Conservation (phyloP, 129 eudicot genomes). For the Erigeron canadensis region DNA sequence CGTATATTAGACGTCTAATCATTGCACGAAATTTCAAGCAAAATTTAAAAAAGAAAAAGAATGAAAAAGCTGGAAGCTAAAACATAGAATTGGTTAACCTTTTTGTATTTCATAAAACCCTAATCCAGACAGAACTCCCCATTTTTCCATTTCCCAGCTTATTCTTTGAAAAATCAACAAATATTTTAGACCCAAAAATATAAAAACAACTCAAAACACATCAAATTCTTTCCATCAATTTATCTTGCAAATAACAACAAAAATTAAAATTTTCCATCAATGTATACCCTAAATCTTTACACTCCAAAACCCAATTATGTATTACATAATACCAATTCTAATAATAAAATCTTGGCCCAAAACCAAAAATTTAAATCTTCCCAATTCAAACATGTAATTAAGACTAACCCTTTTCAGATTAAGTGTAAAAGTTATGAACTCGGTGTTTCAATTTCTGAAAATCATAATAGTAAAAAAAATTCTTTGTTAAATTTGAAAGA, state of each 20-base stretch:
- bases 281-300: slow-evolving; percentile 40
- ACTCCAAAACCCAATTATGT: slow-evolving; percentile 40
- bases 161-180: too few species aligned
- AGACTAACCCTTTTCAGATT: slow-evolving; percentile 25
- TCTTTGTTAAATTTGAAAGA: slow-evolving; percentile 40
- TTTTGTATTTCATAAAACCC: not conserved
- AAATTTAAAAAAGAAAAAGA: too few species aligned
- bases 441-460: slow-evolving; percentile 37
- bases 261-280: not conserved
- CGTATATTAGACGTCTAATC: too few species aligned
- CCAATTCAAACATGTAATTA: slow-evolving; percentile 12
- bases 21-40: too few species aligned
- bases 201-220: not conserved
- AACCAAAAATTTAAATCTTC: slow-evolving; percentile 43
- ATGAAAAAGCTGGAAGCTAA: too few species aligned
- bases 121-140: not conserved
- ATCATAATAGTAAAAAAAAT: not conserved
- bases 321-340: slow-evolving; percentile 24
- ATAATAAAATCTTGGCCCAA: slow-evolving; percentile 30
- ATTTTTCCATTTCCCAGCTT: too few species aligned
- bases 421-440: slow-evolving; percentile 44
- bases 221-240: not conserved
- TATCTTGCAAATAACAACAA: not conserved
- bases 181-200: too few species aligned
- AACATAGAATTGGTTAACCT: too few species aligned